phyloP scores from a whole-genome alignment of 176 grass and related monocot genomes.

The Cocos nucifera region DNA sequence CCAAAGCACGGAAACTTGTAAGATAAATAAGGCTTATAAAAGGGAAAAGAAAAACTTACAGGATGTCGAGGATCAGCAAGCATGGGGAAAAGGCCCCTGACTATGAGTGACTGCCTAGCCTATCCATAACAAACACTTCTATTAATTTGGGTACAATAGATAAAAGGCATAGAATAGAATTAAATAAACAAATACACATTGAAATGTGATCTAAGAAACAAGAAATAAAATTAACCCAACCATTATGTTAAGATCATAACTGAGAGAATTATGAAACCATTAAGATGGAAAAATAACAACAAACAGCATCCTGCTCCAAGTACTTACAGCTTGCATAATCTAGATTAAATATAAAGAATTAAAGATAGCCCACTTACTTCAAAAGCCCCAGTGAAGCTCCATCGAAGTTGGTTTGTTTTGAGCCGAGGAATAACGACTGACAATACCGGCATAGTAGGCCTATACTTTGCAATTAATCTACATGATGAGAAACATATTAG shows the following conservation, averaged over 20 bases:
- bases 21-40: too few relatives aligned
- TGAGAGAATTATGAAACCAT: too few relatives aligned
- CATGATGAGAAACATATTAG: conserved; percentile 8
- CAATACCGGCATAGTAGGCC: conserved; percentile 94
- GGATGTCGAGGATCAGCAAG: conserved; percentile 95
- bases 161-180: neutral
- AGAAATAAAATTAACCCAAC: too few relatives aligned
- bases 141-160: neutral
- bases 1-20: too few relatives aligned
- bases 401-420: conserved; percentile 93
- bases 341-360: neutral
- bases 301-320: too few relatives aligned
- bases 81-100: conserved; percentile 97
- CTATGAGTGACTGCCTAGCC: conserved; percentile 96
- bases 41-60: conserved; percentile 36
- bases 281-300: too few relatives aligned
- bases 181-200: too few relatives aligned
- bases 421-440: conserved; percentile 98
- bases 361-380: conserved; percentile 34
- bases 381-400: conserved; percentile 97
- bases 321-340: neutral
- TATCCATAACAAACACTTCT: conserved; percentile 16
- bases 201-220: too few relatives aligned
- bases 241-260: too few relatives aligned
- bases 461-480: conserved; percentile 96